Conservation (phyloP, 495 filamentous ascomycete species). For the Schizothecium vesticola region DNA sequence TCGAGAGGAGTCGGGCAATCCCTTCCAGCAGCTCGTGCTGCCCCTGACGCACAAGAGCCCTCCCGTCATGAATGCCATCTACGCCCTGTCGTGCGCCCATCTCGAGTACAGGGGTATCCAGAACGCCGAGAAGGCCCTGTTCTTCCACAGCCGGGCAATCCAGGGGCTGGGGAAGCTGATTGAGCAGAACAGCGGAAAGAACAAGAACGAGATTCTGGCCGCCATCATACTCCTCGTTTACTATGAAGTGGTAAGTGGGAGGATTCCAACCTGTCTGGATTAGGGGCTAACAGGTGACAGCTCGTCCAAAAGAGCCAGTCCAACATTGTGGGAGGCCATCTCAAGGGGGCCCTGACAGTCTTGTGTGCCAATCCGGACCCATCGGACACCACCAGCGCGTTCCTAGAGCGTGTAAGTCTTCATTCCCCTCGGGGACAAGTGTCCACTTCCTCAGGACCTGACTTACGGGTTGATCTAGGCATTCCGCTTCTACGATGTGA, state of each 20-base stretch:
- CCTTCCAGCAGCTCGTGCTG: slow-evolving; percentile 56
- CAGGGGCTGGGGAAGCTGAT: slow-evolving; percentile 54
- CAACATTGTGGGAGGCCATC: slow-evolving; percentile 54
- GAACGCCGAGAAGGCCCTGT: slow-evolving; percentile 51
- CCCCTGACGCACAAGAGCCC: slow-evolving; percentile 49
- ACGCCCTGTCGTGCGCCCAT: slow-evolving; percentile 54
- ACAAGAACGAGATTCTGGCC: slow-evolving; percentile 53
- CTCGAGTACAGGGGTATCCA: slow-evolving; percentile 52
- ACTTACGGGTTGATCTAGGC: slow-evolving; percentile 33
- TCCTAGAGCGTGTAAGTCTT: slow-evolving; percentile 51
- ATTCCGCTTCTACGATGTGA: slow-evolving; percentile 62
- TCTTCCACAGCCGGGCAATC: slow-evolving; percentile 55
- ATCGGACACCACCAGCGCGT: slow-evolving; percentile 46
- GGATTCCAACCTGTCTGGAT: background rate
- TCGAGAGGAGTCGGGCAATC: slow-evolving; percentile 57
- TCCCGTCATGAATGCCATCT: slow-evolving; percentile 54
- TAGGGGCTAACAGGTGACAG: slow-evolving; percentile 25
- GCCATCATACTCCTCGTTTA: slow-evolving; percentile 60
- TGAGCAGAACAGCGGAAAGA: slow-evolving; percentile 44
- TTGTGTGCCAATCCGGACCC: slow-evolving; percentile 46
- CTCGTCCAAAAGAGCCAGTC: slow-evolving; percentile 54
- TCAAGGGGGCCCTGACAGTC: slow-evolving; percentile 55
- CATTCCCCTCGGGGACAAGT: background rate
- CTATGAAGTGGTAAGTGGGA: slow-evolving; percentile 53
- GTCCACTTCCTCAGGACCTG: background rate